Evolutionary conservation across 108 stramenopile genomes (phyloP).

Genomic region (Pseudonitzschia delicatissima): DNA sequence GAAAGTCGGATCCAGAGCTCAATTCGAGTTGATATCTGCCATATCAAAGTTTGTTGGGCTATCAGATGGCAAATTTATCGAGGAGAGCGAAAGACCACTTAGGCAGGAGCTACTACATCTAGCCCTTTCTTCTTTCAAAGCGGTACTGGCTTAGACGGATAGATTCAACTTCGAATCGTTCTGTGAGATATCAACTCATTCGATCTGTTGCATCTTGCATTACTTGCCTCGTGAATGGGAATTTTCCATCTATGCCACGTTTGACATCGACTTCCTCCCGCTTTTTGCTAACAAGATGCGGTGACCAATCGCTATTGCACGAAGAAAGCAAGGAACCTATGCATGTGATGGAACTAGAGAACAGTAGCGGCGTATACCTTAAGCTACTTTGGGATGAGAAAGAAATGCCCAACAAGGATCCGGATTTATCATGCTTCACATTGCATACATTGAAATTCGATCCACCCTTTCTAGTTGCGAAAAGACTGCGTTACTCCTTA

Average conservation of each 20-base stretch:
- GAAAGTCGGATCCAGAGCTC: conserved; percentile 34
- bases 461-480: not conserved
- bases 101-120: not conserved
- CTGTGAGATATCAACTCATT: not conserved
- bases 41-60: conserved; percentile 17
- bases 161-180: conserved; percentile 1
- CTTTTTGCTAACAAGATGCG: not conserved
- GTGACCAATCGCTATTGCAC: not conserved
- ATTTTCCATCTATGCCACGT: not conserved
- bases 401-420: not conserved
- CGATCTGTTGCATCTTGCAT: conserved; percentile 6
- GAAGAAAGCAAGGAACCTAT: not conserved
- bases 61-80: conserved; percentile 12
- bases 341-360: not conserved
- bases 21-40: conserved; percentile 53
- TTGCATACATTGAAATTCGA: not conserved
- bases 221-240: conserved; percentile 3
- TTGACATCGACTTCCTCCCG: conserved; percentile 3
- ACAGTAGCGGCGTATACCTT: not conserved
- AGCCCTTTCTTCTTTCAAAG: not conserved
- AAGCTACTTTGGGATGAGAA: not conserved
- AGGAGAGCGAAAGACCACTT: not conserved
- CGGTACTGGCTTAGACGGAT: not conserved
- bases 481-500: not conserved
- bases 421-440: conserved; percentile 1